These are phyloP conservation scores for Cyamopsis tetragonoloba DNA, from an alignment of 306 rosid genomes.

Conservation along the genomic window DNA sequence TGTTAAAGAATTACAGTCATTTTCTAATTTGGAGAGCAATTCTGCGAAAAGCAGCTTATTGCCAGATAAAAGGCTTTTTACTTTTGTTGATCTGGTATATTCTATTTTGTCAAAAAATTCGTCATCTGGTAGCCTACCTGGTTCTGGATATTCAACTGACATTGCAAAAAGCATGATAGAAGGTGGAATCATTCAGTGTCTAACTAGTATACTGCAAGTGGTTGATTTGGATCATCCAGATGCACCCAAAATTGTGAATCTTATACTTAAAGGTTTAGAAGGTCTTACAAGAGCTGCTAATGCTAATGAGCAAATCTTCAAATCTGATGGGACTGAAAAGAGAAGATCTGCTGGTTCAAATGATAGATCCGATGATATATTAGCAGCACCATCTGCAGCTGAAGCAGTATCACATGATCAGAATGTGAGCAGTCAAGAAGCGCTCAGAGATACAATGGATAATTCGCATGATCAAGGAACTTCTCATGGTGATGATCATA, in stretches of 20 bases:
- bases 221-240: conserved; percentile 98
- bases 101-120: conserved; percentile 90
- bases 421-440: conserved; percentile 54
- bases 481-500: conserved; percentile 52
- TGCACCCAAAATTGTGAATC: conserved; percentile 86
- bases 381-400: conserved; percentile 47
- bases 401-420: conserved; percentile 51
- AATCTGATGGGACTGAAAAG: conserved; percentile 72
- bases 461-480: conserved; percentile 49
- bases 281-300: conserved; percentile 94
- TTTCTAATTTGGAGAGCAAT: conserved; percentile 59
- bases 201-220: conserved; percentile 81
- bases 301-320: conserved; percentile 78
- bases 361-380: conserved; percentile 66
- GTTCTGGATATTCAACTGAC: conserved; percentile 94
- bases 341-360: conserved; percentile 54
- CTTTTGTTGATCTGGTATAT: conserved; percentile 76
- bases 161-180: conserved; percentile 98
- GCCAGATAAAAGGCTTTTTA: conserved; percentile 86
- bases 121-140: conserved; percentile 83
- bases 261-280: conserved; percentile 83
- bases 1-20: conserved; percentile 62
- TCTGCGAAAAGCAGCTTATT: conserved; percentile 55
- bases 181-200: conserved; percentile 84
- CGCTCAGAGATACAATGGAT: conserved; percentile 42